Evolutionary conservation across 2,329 filamentous ascomycete species (phyloP), one percentile per base, ranked within the genome.

Genomic region (Trichoderma arundinaceum): DNA sequence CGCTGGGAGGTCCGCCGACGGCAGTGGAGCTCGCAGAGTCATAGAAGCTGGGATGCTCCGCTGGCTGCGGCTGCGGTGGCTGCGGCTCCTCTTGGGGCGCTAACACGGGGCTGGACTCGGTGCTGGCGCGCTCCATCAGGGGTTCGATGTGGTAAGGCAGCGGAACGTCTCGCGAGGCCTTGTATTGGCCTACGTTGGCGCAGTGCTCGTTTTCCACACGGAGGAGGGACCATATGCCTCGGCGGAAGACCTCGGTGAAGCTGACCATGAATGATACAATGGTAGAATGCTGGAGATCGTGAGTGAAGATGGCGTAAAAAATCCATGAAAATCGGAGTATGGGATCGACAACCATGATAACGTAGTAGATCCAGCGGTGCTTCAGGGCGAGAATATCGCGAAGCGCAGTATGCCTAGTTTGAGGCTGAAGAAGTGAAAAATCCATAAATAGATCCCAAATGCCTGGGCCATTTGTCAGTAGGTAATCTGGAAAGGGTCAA

Each of bases 121-220:
- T 69, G 70, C 80, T 83, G 10, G 74, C 73, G 39, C 75, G 80
- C 64, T 81, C 78, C 67, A 80, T 76, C 10, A 83, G 77, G 0
- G 80, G 77, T 65, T 86, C 82, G 53, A 88, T 79, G 57, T 87
- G 83, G 75, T 97, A 98, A 0, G 94, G 94, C 0, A 98, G 83
- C 0, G 92, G 92, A 0, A 96, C 86, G 72, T 97, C 94, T 64
- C 94, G 86, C 2, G 90, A 92, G 4, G 95, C 95, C 69, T 96
- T 93, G 83, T 96, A 96, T 70, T 92, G 88, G 17, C 88, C 86
- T 2, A 99, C 94, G 72, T 97, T 97, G 64, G 90, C 89, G 78
- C 93, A 97, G 78, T 99, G 95, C 73, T 99, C 95, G 76, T 99
- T 99, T 77, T 99, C 95, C 32, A 99, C 94, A 46, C 95, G 92